These are phyloP conservation scores for Colletotrichum limetticola DNA, from an alignment of 2,329 filamentous ascomycete species.

Conservation along the genomic window DNA sequence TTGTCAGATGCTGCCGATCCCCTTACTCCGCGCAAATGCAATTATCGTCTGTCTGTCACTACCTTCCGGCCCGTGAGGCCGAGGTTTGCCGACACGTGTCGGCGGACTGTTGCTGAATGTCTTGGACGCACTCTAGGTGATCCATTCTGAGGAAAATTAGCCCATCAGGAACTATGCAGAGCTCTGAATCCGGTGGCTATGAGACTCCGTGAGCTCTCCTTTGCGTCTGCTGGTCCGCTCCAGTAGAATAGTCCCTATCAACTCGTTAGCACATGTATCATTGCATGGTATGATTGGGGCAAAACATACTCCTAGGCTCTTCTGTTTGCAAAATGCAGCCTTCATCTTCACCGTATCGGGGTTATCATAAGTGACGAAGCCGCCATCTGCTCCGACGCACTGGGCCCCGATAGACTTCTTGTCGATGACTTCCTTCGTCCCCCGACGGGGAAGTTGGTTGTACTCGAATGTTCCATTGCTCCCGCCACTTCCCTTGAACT, in stretches of 20 bases:
- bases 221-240: conserved; percentile 78
- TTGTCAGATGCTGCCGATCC: conserved; percentile 20
- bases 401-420: conserved; percentile 75
- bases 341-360: conserved; percentile 81
- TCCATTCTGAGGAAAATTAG: conserved; percentile 2
- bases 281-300: not conserved
- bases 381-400: conserved; percentile 78
- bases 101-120: conserved; percentile 22
- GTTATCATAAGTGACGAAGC: conserved; percentile 85
- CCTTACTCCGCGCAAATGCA: conserved; percentile 27
- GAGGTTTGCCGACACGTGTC: conserved; percentile 24
- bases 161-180: conserved; percentile 57
- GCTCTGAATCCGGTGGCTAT: conserved; percentile 69
- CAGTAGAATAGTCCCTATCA: conserved; percentile 82
- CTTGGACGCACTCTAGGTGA: conserved; percentile 11
- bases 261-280: conserved; percentile 13
- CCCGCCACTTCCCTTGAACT: conserved; percentile 64
- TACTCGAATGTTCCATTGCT: conserved; percentile 81
- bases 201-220: conserved; percentile 66
- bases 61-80: conserved; percentile 24
- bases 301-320: conserved; percentile 70
- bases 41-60: conserved; percentile 8
- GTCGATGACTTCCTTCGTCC: conserved; percentile 75
- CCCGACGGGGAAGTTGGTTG: conserved; percentile 70
- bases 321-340: conserved; percentile 77